phyloP scores from a whole-genome alignment of 2,329 filamentous ascomycete species.

The Cercospora sp. region DNA sequence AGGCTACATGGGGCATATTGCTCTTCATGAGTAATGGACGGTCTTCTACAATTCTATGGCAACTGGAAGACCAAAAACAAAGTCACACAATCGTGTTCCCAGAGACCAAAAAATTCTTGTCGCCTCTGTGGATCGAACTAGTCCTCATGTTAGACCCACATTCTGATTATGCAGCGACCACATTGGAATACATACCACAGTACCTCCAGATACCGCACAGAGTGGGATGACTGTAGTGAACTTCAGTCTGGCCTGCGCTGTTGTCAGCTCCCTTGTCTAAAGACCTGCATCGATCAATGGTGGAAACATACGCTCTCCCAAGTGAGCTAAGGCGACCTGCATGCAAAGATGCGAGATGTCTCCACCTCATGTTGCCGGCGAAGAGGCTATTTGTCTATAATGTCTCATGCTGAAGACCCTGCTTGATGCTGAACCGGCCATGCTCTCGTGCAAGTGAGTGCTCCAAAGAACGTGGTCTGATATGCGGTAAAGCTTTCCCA shows the following conservation, averaged over 20 bases:
- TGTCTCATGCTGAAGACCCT: not conserved
- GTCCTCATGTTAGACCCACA: not conserved
- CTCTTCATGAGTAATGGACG: not conserved
- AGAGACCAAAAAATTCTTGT: not conserved
- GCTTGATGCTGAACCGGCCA: not conserved
- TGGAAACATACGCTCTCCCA: constrained; percentile 15
- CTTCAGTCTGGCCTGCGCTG: constrained; percentile 12
- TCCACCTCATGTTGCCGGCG: not conserved
- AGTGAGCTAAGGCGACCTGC: constrained; percentile 15
- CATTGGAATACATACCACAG: constrained; percentile 14
- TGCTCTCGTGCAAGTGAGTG: not conserved
- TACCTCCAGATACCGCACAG: constrained; percentile 24
- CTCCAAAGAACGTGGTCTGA: not conserved
- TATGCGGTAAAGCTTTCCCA: not conserved
- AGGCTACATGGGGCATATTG: not conserved
- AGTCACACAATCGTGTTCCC: not conserved
- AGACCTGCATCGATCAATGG: not conserved
- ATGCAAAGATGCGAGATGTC: not conserved
- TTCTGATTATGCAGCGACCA: not conserved
- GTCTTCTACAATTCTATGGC: not conserved
- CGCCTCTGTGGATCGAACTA: constrained; percentile 16
- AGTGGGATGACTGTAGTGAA: constrained; percentile 13
- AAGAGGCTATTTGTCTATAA: not conserved
- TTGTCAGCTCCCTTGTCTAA: constrained; percentile 1
- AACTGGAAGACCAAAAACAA: not conserved